Evolutionary conservation across 2,329 filamentous ascomycete species (phyloP), one percentile per base, ranked within the genome.

Genomic region (Cylindrodendrum hubeiense): DNA sequence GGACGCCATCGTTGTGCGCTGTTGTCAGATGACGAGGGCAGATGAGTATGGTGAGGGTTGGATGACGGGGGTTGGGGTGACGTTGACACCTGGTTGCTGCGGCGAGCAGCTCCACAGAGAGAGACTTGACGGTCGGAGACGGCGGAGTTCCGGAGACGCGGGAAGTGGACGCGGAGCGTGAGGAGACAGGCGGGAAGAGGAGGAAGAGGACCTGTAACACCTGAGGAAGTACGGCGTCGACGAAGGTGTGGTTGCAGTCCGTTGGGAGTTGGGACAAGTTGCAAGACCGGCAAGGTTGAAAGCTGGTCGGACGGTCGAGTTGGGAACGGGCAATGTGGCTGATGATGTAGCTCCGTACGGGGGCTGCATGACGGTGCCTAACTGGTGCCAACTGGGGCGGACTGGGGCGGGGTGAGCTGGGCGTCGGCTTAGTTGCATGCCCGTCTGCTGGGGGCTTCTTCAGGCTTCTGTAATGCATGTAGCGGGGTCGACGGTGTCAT

Each of bases 1-100:
- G 65, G 93, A 92, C 66, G 93, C 90, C 93, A 96, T 96, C 72
- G 71, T 80, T 74, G 64, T 39, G 46, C 46, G 57, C 47, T 51
- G 50, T 67, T 60, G 67, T 70, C 49, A 53, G 60, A 53, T 66
- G 68, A 67, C 65, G 63, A 59, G 67, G 43, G 62, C 30, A 67
- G 73, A 65, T 60, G 65, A 60, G 71, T 70, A 67, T 72, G 72
- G 71, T 67, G 26, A 54, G 67, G 67, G 64, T 67, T 63, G 59
- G 65, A 65, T 65, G 68, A 64, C 58, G 63, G 66, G 57, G 71
- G 57, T 55, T 68, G 68, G 59, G 72, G 73, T 72, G 73, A 73
- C 67, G 73, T 74, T 76, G 69, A 70, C 69, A 71, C 67, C 64
- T 69, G 54, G 70, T 72, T 75, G 71, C 71, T 75, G 71, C 70